Conservation (phyloP, 768 basidiomycete species). For the Lactifluus hygrophoroides region DNA sequence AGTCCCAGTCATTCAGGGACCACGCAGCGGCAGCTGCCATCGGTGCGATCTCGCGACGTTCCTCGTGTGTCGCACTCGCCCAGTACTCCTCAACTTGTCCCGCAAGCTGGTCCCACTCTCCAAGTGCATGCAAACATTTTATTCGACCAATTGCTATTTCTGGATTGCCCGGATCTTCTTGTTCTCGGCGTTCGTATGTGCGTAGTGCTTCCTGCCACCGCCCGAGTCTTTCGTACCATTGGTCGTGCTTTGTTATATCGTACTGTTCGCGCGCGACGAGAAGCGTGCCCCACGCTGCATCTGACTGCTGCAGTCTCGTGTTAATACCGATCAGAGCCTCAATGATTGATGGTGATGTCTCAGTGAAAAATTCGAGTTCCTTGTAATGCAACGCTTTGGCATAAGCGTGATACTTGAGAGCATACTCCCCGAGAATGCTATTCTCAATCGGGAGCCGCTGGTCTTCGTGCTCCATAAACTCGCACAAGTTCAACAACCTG, state of each 20-base stretch:
- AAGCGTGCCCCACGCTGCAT: slow-evolving; percentile 96
- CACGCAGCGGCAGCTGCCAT: slow-evolving; percentile 97
- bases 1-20: slow-evolving; percentile 95
- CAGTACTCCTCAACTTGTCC: slow-evolving; percentile 82
- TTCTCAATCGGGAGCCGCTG: slow-evolving; percentile 91
- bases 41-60: slow-evolving; percentile 86
- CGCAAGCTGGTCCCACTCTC: slow-evolving; percentile 93
- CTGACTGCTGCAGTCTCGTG: slow-evolving; percentile 91
- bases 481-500: slow-evolving; percentile 84
- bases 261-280: slow-evolving; percentile 84
- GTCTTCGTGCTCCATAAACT: slow-evolving; percentile 99
- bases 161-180: slow-evolving; percentile 64
- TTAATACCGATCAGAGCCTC: slow-evolving; percentile 95
- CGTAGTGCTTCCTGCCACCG: slow-evolving; percentile 90
- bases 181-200: slow-evolving; percentile 74
- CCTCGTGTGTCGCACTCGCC: slow-evolving; percentile 73
- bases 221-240: slow-evolving; percentile 96
- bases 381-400: slow-evolving; percentile 99
- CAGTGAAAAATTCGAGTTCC: slow-evolving; percentile 92
- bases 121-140: slow-evolving; percentile 93
- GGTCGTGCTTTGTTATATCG: slow-evolving; percentile 87
- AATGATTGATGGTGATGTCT: slow-evolving; percentile 83
- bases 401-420: slow-evolving; percentile 87
- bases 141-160: slow-evolving; percentile 84
- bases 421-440: slow-evolving; percentile 87